Conservation (phyloP, 2,329 filamentous ascomycete species). For the Phoma sp. region DNA sequence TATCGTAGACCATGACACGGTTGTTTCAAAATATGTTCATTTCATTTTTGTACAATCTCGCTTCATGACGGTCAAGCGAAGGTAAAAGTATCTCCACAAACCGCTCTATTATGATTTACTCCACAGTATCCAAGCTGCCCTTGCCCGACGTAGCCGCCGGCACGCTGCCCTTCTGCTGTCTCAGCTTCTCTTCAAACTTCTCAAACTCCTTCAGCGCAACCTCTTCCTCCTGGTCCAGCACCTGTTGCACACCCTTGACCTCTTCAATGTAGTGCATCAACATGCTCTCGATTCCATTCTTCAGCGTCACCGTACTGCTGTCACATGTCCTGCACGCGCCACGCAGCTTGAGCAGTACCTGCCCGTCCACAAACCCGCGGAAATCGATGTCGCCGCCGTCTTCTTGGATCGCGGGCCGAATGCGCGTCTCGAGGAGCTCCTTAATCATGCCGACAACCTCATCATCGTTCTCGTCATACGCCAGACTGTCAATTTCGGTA, state of each 20-base stretch:
- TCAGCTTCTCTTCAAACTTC: conserved; percentile 88
- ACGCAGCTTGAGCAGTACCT: conserved; percentile 84
- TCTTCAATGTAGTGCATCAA: conserved; percentile 93
- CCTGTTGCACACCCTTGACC: conserved; percentile 89
- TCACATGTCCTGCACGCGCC: conserved; percentile 96
- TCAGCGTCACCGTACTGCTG: conserved; percentile 93
- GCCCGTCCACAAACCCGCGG: conserved; percentile 84
- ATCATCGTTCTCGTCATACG: conserved; percentile 87
- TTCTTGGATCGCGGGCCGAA: conserved; percentile 94
- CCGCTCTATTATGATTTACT: conserved; percentile 3
- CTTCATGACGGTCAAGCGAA: background rate
- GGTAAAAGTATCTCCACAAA: conserved; percentile 3
- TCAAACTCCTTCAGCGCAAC: conserved; percentile 86
- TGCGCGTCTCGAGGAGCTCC: conserved; percentile 92
- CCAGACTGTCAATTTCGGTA: conserved; percentile 71
- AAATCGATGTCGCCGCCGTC: conserved; percentile 98
- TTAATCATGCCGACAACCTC: conserved; percentile 99
- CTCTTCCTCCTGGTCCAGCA: conserved; percentile 91
- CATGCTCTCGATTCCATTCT: conserved; percentile 99
- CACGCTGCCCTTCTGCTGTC: conserved; percentile 63
- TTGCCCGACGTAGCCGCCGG: conserved; percentile 59
- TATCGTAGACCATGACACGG: no score
- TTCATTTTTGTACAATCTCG: background rate
- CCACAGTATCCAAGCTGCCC: conserved; percentile 57
- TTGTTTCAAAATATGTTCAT: no score